Base-by-base conservation (phyloP, 805 yeast species). In the Candida sithepensis region DNA sequence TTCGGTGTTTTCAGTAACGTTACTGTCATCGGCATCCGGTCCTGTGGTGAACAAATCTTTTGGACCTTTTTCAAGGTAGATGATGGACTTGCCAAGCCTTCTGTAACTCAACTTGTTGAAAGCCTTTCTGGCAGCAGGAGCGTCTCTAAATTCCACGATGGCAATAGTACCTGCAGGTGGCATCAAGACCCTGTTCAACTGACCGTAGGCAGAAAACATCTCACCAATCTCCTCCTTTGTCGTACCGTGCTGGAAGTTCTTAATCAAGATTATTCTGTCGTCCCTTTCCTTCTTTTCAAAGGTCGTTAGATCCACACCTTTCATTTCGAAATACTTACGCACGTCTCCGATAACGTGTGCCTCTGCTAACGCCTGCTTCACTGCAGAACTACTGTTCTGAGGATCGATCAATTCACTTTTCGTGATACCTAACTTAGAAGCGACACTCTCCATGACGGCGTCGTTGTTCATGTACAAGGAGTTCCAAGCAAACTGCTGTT, bases 151-250 rank as follows among this genome's bases (percentile, higher is more conserved):
- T 67, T 92, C 97, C 9, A 94, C 83, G 61, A 94, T 86, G 12
- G 98, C 97, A 58, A 94, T 89, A 0, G 97, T 90, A 9, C 97
- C 98, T 5, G 95, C 86, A 5, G 97, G 96, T 14, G 99, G 99
- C 89, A 94, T 87, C 52, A 94, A 68, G 16, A 90, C 73, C 56
- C 96, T 77, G 53, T 81, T 82, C 23, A 94, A 60, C 53, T 85
- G 85, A 45, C 99, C 99, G 66, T 79, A 82, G 34, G 83, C 84
- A 2, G 84, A 67, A 59, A 94, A 94, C 59, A 92, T 63, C 51
- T 88, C 96, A 20, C 89, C 83, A 26, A 94, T 65, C 57, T 94
- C 98, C 49, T 81, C 86, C 16, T 75, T 70, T 0, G 88, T 80
- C 0, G 97, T 91, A 21, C 94, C 96, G 65, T 70, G 87, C 13